Percentiles rank a stretch among this genome's conserved stretches.
Evolutionary conservation across 73 alveolate species (phyloP).

Genomic region (Stentor coeruleus): DNA sequence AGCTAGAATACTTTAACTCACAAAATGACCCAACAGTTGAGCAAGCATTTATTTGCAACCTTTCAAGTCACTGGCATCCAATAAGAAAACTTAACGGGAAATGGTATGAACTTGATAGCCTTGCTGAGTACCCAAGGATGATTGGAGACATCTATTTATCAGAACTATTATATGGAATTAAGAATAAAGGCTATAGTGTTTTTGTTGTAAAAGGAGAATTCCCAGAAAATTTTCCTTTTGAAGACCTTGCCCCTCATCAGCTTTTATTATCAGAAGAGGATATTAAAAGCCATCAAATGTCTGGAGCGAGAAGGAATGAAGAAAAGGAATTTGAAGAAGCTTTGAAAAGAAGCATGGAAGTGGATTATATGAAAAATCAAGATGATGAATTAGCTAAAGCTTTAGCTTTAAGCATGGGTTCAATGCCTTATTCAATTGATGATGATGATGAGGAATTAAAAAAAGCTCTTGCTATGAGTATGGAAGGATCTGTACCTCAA

Average conservation of each 20-base stretch:
- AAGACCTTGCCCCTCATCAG: neutral
- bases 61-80: neutral
- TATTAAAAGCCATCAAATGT: neutral
- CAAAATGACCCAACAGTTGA: neutral
- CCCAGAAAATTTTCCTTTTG: neutral
- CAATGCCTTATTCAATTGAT: neutral
- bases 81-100: neutral
- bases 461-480: neutral
- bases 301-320: too few relatives aligned
- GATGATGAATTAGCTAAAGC: neutral
- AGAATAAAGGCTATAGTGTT: neutral
- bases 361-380: neutral
- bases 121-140: neutral
- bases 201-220: neutral
- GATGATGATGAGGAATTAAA: neutral
- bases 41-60: constrained; percentile 1
- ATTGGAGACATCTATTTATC: neutral
- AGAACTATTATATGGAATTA: neutral
- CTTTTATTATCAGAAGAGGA: neutral
- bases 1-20: neutral
- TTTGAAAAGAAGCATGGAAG: constrained; percentile 3
- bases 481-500: neutral
- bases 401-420: neutral
- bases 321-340: neutral
- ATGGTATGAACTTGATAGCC: neutral